These are phyloP conservation scores for Linderina pennispora DNA, from an alignment of 192 early-diverging fungal species.

Conservation along the genomic window DNA sequence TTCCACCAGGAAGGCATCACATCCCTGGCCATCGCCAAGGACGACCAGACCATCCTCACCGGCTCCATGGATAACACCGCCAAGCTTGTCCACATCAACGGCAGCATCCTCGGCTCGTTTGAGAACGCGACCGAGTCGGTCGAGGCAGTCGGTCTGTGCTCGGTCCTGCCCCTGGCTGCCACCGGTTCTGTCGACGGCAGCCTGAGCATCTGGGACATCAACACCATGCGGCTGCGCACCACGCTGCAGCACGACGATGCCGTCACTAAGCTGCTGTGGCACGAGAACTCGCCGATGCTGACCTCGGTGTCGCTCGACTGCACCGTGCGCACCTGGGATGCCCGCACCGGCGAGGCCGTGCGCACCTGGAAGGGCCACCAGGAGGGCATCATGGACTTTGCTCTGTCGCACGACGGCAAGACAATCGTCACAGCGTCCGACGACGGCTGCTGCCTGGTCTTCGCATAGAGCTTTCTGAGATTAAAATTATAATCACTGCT, in stretches of 20 bases:
- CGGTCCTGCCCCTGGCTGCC: slow-evolving; percentile 61
- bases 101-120: slow-evolving; percentile 74
- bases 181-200: slow-evolving; percentile 83
- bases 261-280: slow-evolving; percentile 72
- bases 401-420: slow-evolving; percentile 61
- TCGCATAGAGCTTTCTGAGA: slow-evolving; percentile 45
- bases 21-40: slow-evolving; percentile 63
- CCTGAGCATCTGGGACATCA: slow-evolving; percentile 90
- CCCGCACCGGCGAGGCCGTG: slow-evolving; percentile 74
- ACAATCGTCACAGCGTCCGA: slow-evolving; percentile 76
- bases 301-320: slow-evolving; percentile 73
- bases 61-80: slow-evolving; percentile 78
- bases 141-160: slow-evolving; percentile 81
- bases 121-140: slow-evolving; percentile 79
- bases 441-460: slow-evolving; percentile 74
- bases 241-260: slow-evolving; percentile 82
- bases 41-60: slow-evolving; percentile 71
- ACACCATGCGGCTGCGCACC: slow-evolving; percentile 71
- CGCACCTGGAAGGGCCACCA: slow-evolving; percentile 78
- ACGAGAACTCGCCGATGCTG: slow-evolving; percentile 58
- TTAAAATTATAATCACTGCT: too few relatives aligned
- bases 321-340: slow-evolving; percentile 86
- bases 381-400: slow-evolving; percentile 80
- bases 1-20: slow-evolving; percentile 83
- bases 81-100: slow-evolving; percentile 72